Base-by-base conservation (phyloP, 192 early-diverging fungal genomes). In the Ambispora gerdemannii region DNA sequence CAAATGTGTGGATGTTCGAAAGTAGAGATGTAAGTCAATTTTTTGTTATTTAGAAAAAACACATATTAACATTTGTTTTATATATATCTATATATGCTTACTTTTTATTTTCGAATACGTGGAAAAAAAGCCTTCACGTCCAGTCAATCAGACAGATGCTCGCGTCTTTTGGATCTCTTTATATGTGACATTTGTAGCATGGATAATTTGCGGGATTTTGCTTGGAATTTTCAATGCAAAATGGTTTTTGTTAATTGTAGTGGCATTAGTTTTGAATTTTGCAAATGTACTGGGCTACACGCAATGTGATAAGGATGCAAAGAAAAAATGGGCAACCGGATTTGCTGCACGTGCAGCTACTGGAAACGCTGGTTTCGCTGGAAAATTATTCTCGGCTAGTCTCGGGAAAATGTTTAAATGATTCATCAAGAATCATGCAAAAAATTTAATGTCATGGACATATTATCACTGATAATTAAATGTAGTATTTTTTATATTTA, bases 1-100 rank as follows among this genome's bases (percentile, higher is more conserved):
- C 92, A 2, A 95, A 90, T 70, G 89, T 86, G 70, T 99, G 97
- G 97, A 86, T 95, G 17, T 99, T 97, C 86, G 97, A 99, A 76
- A 91, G 90, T 51, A 84, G 88, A 43, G 88, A 95, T 73, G 92
- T 94, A 79, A 70, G 80, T 75, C 47, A 34, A 13, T 6, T 19
- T 50, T 49, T 61, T 65, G 7, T 43, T n/a, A 28, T 33, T 50
- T 22, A 24, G 34, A 38, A 30, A n/a, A n/a, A n/a, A n/a, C n/a
- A n/a, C n/a, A n/a, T 25, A n/a, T n/a, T 73, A n/a, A n/a, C 70
- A n/a, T 19, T 30, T 0, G 17, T 59, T 7, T 13, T 51, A n/a
- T 3, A 70, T 55, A 61, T 30, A 10, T 73, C 67, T 55, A 50
- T 30, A 34, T 22, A 22, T 11, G n/a, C 38, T 43, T 70, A 63